A percentile compares a stretch with the other conserved stretches of the same genome.
These are phyloP conservation scores for Groenewaldozyma salmanticensis DNA, from an alignment of 805 yeast species.

Conservation along the genomic window DNA sequence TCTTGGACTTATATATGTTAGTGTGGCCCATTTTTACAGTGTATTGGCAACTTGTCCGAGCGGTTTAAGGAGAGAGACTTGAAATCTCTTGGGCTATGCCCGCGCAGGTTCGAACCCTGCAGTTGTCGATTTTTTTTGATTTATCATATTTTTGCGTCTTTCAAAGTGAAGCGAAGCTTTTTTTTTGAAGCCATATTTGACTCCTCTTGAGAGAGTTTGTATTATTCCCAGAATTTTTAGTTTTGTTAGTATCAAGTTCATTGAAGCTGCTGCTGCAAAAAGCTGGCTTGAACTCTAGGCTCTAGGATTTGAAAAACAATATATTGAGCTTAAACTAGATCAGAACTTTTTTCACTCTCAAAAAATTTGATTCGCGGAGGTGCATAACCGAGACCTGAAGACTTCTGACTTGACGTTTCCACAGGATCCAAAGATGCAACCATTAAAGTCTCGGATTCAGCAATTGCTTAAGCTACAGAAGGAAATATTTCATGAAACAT, in stretches of 20 bases:
- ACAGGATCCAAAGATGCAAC: neutral
- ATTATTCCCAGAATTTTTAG: neutral
- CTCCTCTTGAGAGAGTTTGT: too few species aligned
- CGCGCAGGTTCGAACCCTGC: conserved; percentile 37
- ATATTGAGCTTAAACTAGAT: neutral
- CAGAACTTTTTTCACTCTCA: neutral
- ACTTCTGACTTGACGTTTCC: neutral
- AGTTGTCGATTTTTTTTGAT: conserved; percentile 29
- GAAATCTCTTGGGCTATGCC: conserved; percentile 7
- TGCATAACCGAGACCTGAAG: neutral
- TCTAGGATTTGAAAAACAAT: neutral
- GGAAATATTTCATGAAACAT: conserved; percentile 24
- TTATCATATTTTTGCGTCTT: neutral
- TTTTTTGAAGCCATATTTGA: neutral
- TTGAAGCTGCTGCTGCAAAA: neutral
- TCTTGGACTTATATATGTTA: too few species aligned
- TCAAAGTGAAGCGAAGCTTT: neutral
- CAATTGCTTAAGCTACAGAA: conserved; percentile 22
- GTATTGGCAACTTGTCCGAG: conserved; percentile 7
- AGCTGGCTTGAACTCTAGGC: neutral
- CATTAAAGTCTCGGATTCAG: conserved; percentile 18
- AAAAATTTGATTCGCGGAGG: neutral
- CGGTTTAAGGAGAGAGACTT: conserved; percentile 7
- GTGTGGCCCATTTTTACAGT: too few species aligned
- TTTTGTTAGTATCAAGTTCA: neutral